A percentile compares a stretch with the other conserved stretches of the same genome.
These are phyloP conservation scores for Candida loeiensis DNA, from an alignment of 805 yeast genomes.

Conservation along the genomic window DNA sequence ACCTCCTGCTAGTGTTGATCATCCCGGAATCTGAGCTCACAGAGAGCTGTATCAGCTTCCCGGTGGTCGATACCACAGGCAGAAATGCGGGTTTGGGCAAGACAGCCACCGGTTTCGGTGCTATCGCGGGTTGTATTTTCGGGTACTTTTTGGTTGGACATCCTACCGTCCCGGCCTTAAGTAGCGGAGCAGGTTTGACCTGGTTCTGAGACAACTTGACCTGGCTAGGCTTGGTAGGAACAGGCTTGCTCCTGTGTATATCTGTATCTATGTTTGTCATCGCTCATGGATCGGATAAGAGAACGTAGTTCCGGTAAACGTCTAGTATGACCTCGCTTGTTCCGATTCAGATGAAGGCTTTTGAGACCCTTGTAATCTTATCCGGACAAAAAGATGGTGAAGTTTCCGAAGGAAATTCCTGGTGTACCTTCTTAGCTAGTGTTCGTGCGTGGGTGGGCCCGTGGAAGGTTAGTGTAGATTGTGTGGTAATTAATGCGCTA, in stretches of 20 bases:
- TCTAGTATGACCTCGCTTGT: too few relatives aligned
- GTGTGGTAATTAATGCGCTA: not conserved
- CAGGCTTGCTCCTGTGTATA: not conserved
- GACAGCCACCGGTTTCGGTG: slow-evolving; percentile 35
- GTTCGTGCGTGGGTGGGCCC: not conserved
- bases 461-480: not conserved
- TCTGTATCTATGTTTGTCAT: not conserved
- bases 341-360: too few relatives aligned
- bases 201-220: not conserved
- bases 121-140: slow-evolving; percentile 38
- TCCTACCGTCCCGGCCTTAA: not conserved
- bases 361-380: too few relatives aligned
- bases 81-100: slow-evolving; percentile 24
- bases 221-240: not conserved
- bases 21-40: slow-evolving; percentile 12
- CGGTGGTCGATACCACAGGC: slow-evolving; percentile 15
- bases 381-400: too few relatives aligned
- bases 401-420: too few relatives aligned
- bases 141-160: slow-evolving; percentile 21
- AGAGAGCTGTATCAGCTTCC: slow-evolving; percentile 15
- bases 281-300: not conserved
- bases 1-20: slow-evolving; percentile 36
- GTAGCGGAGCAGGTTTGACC: not conserved
- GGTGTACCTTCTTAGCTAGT: too few relatives aligned
- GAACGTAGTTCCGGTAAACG: too few relatives aligned